Evolutionary conservation across 306 rosid genomes (phyloP).

Genomic region (Hippophae tibetana): DNA sequence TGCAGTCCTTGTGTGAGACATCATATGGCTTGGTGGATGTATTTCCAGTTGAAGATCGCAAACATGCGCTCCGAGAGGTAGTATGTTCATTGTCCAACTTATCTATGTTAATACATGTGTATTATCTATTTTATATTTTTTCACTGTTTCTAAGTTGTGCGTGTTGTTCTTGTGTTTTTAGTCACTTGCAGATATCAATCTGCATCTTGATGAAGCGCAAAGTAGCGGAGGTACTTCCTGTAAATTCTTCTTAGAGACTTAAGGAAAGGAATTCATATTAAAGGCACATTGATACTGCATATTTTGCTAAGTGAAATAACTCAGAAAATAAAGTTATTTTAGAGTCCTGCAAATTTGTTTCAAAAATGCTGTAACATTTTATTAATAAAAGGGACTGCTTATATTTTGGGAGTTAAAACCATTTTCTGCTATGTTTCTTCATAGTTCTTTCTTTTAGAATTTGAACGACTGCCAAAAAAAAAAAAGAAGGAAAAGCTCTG

Average conservation of each 20-base stretch:
- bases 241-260: constrained; percentile 12
- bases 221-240: constrained; percentile 71
- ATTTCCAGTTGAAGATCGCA: constrained; percentile 96
- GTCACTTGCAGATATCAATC: constrained; percentile 83
- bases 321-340: constrained; percentile 7
- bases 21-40: constrained; percentile 94
- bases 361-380: constrained; percentile 13
- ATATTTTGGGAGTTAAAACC: constrained; percentile 4
- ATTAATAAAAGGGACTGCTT: not conserved
- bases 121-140: not conserved
- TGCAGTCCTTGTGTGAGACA: constrained; percentile 85
- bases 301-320: constrained; percentile 2
- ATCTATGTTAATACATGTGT: not conserved
- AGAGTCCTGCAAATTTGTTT: constrained; percentile 14
- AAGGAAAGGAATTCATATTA: constrained; percentile 3
- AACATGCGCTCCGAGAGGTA: constrained; percentile 91
- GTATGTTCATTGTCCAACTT: constrained; percentile 20
- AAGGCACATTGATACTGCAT: constrained; percentile 11
- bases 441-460: not conserved
- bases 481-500: not conserved
- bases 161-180: constrained; percentile 30
- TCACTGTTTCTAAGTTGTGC: constrained; percentile 21
- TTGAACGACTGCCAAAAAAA: not conserved
- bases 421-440: constrained; percentile 1
- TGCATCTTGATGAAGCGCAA: constrained; percentile 60